Conservation (phyloP, 1,284 basidiomycete species). For the Puccinia sorghi region DNA sequence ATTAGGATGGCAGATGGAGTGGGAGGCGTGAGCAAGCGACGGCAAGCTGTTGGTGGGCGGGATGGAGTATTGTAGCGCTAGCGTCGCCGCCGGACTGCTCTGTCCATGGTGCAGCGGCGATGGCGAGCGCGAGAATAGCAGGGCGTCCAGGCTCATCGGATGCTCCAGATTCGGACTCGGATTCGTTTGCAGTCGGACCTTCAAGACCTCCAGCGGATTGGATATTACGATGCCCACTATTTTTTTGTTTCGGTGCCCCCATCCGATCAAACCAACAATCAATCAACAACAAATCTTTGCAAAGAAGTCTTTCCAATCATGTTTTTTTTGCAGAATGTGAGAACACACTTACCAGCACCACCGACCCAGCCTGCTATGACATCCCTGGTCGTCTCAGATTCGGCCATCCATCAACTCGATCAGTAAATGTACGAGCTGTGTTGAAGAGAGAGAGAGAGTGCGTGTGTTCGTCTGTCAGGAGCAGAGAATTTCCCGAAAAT, state of each 20-base stretch:
- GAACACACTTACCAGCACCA: conserved; percentile 35
- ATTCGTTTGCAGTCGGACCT: conserved; percentile 56
- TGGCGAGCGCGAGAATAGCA: conserved; percentile 48
- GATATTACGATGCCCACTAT: conserved; percentile 54
- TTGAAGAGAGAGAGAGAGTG: background rate
- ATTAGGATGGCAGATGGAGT: conserved; percentile 1
- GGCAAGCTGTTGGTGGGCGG: conserved; percentile 33
- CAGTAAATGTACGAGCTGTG: background rate
- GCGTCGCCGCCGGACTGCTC: conserved; percentile 40
- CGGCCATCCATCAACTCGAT: conserved; percentile 50
- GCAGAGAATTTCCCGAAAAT: too few relatives aligned
- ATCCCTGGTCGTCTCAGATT: conserved; percentile 46
- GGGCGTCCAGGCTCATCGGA: conserved; percentile 33
- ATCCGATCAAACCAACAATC: background rate
- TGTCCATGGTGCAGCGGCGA: conserved; percentile 24
- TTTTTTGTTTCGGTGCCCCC: too few relatives aligned
- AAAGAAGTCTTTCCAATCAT: too few relatives aligned
- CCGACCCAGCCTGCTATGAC: conserved; percentile 49
- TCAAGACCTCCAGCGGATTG: conserved; percentile 54
- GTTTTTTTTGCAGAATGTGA: background rate
- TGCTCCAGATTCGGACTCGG: conserved; percentile 45
- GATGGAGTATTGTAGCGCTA: conserved; percentile 38
- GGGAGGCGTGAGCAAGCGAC: too few relatives aligned
- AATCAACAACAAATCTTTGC: background rate
- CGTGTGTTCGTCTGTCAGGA: background rate